A percentile compares a stretch with the other conserved stretches of the same genome.
Conservation (phyloP, 2,329 filamentous ascomycete species). For the Ilyonectria mors-panacis region DNA sequence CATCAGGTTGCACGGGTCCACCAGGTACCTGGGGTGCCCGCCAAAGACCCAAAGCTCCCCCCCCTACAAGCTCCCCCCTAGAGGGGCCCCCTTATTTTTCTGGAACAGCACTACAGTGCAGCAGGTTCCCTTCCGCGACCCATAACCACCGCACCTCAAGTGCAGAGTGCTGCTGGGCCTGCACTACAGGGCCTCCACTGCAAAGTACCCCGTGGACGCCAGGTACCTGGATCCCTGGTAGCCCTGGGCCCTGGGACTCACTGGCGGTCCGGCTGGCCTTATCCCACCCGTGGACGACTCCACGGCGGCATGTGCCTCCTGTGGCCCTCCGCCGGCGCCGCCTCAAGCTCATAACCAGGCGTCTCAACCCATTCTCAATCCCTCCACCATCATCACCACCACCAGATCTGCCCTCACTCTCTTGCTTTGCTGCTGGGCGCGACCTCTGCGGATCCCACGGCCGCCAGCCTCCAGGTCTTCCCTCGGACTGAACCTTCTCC, state of each 20-base stretch:
- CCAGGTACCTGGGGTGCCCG: constrained; percentile 25
- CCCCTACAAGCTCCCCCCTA: constrained; percentile 9
- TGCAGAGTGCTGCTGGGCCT: constrained; percentile 9
- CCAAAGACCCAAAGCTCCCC: constrained; percentile 8
- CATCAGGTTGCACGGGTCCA: constrained; percentile 19
- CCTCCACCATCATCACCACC: constrained; percentile 7
- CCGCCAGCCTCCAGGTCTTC: constrained; percentile 22
- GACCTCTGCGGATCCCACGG: constrained; percentile 19
- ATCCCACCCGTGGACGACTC: constrained; percentile 26
- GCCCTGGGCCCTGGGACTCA: constrained; percentile 7
- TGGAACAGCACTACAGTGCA: constrained; percentile 43
- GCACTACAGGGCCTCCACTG: background rate
- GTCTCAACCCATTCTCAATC: constrained; percentile 20
- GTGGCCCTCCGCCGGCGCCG: constrained; percentile 23
- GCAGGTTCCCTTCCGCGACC: constrained; percentile 32
- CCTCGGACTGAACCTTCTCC: constrained; percentile 39
- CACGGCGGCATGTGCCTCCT: constrained; percentile 35
- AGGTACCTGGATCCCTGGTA: constrained; percentile 24
- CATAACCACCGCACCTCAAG: constrained; percentile 35
- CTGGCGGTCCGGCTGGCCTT: constrained; percentile 25
- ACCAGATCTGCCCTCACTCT: constrained; percentile 16
- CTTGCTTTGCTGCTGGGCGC: constrained; percentile 16
- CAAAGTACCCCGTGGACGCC: constrained; percentile 20
- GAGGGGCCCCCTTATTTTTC: constrained; percentile 44
- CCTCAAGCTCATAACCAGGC: constrained; percentile 34